These are phyloP conservation scores for Clavispora phyllophila DNA, from an alignment of 805 yeast species.

Conservation along the genomic window DNA sequence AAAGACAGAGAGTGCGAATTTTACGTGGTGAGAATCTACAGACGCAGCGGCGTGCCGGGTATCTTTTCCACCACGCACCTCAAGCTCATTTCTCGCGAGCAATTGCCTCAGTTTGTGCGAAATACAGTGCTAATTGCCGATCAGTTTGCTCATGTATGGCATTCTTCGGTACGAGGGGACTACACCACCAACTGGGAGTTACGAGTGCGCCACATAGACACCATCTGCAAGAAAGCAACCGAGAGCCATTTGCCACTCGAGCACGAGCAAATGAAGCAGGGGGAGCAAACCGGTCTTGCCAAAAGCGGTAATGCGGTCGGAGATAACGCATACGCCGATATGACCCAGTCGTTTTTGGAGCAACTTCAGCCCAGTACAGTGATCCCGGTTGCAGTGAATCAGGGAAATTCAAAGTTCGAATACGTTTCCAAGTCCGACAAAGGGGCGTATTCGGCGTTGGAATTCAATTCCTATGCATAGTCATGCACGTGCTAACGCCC, in stretches of 20 bases:
- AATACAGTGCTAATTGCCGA: constrained; percentile 61
- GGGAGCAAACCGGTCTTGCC: background rate
- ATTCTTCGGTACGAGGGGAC: constrained; percentile 42
- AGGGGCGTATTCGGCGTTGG: constrained; percentile 22
- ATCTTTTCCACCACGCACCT: constrained; percentile 71
- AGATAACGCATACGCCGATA: constrained; percentile 8
- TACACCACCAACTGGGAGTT: constrained; percentile 64
- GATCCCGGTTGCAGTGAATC: background rate
- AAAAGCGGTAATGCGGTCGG: constrained; percentile 1
- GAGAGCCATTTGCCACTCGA: constrained; percentile 22
- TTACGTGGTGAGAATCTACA: constrained; percentile 59
- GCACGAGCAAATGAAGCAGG: constrained; percentile 20
- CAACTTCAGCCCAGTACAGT: constrained; percentile 18
- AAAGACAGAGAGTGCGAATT: constrained; percentile 16
- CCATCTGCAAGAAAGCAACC: constrained; percentile 24
- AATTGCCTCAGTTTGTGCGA: constrained; percentile 60
- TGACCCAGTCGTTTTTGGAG: constrained; percentile 30
- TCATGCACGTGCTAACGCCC: background rate
- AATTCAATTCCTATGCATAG: constrained; percentile 28
- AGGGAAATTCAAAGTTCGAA: constrained; percentile 15
- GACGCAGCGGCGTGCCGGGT: constrained; percentile 70
- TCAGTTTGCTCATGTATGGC: constrained; percentile 75
- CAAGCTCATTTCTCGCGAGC: constrained; percentile 58
- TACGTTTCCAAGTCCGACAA: constrained; percentile 14
- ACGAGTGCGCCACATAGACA: constrained; percentile 51